Conservation (phyloP, 495 filamentous ascomycete species). For the Penicillium paradoxum region DNA sequence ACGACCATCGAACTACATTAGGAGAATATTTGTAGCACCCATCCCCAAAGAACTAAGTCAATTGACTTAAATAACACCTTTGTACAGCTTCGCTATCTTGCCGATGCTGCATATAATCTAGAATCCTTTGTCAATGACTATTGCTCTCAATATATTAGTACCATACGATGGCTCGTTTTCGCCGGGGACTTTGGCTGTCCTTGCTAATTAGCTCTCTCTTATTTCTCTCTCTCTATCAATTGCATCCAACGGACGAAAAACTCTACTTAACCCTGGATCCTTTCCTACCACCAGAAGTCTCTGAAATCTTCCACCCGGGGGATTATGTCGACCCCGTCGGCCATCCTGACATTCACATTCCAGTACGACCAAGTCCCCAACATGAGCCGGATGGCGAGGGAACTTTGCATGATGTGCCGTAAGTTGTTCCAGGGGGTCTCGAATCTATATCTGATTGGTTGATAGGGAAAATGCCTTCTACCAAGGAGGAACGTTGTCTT, state of each 20-base stretch:
- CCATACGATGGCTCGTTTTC: background rate
- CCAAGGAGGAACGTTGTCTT: background rate
- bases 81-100: too few species aligned
- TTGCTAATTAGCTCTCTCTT: background rate
- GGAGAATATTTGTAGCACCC: too few species aligned
- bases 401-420: background rate
- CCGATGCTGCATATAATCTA: too few species aligned
- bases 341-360: background rate
- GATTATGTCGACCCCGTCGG: background rate
- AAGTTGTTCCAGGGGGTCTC: background rate
- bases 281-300: background rate
- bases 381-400: background rate
- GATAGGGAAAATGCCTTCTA: background rate
- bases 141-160: too few species aligned
- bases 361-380: background rate
- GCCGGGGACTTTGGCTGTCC: background rate
- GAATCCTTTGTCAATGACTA: too few species aligned
- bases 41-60: too few species aligned
- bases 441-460: background rate
- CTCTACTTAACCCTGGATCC: background rate
- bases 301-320: background rate
- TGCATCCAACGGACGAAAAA: background rate
- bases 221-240: background rate
- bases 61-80: too few species aligned
- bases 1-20: too few species aligned